phyloP scores from a whole-genome alignment of 2,329 filamentous ascomycete species.

The Monosporascus sp. region DNA sequence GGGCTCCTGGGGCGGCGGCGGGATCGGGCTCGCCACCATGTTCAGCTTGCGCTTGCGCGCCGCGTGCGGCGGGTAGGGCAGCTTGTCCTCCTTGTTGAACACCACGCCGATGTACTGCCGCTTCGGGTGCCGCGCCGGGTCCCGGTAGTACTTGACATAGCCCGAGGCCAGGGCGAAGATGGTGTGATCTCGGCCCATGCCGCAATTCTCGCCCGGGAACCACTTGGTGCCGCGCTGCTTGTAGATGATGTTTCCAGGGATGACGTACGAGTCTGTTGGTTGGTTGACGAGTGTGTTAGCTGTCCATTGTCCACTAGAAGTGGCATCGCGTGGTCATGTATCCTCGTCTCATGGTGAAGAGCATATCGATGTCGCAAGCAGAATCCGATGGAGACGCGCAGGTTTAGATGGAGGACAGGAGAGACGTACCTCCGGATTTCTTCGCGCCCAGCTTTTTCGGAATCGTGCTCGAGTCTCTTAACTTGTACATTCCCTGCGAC shows the following conservation, averaged over 20 bases:
- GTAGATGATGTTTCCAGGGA: slow-evolving; percentile 96
- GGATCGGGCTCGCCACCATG: slow-evolving; percentile 55
- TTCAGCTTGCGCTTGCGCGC: slow-evolving; percentile 70
- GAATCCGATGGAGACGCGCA: no score
- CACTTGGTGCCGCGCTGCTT: slow-evolving; percentile 91
- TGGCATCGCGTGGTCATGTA: background rate
- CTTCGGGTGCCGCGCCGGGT: slow-evolving; percentile 75
- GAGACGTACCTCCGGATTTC: slow-evolving; percentile 72
- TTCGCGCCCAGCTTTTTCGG: slow-evolving; percentile 90
- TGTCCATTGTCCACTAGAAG: background rate
- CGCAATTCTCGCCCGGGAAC: slow-evolving; percentile 93
- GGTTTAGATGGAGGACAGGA: no score
- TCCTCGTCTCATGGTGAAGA: no score
- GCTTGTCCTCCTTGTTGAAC: slow-evolving; percentile 72
- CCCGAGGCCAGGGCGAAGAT: slow-evolving; percentile 81
- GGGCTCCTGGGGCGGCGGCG: slow-evolving; percentile 26
- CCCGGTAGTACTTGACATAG: slow-evolving; percentile 95
- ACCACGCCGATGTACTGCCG: slow-evolving; percentile 93
- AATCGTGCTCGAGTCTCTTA: slow-evolving; percentile 53
- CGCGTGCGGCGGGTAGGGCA: slow-evolving; percentile 72
- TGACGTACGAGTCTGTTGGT: slow-evolving; percentile 74
- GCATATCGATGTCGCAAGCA: no score
- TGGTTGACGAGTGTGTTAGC: slow-evolving; percentile 3
- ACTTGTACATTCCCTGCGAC: slow-evolving; percentile 64
- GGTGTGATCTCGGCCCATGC: slow-evolving; percentile 93